Base-by-base conservation (phyloP, 495 filamentous ascomycete species). In the Trichoderma erinaceum region DNA sequence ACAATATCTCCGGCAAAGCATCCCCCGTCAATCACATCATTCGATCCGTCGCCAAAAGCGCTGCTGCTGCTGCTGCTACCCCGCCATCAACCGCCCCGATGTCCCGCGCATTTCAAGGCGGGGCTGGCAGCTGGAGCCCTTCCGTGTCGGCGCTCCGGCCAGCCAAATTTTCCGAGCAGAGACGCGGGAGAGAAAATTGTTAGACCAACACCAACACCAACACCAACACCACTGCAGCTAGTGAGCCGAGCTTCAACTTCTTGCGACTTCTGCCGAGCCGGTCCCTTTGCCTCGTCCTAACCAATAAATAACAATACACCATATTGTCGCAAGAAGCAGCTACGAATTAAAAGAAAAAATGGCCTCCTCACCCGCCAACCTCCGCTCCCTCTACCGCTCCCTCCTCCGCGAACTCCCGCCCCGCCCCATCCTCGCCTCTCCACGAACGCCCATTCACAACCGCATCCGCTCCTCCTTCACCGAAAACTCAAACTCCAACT, bases 321-420 rank as follows among this genome's bases (percentile, higher is more conserved):
- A 29, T 1, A 29, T 29, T 29, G 29, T 29, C 29, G 29, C 29
- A 29, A 48, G 6, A 48, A 48, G 4, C 44, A 48, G 12, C 5
- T 11, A 64, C 63, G n/a, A 64, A 4, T 41, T 23, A 32, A 64
- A 35, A 35, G 41, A 68, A 38, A 46, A 29, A 70, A 77, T 72
- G 68, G 23, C 72, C 5, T 29, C 68, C 41, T 44, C 72, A 18
- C 65, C 68, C 64, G 46, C 73, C 8, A 70, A 79, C 41, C 77
- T 89, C 64, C 91, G 90, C 74, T 86, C 91, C 58, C 82, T 96
- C 74, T 99, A 99, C 83, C 91, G 95, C 72, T 84, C 88, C 25
- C 82, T 99, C 76, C 91, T 97, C 66, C 91, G 93, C 78, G 93
- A 97, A 80, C 88, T 97, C 38, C 94, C 95, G 23, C 86, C 88